These are phyloP conservation scores for Breviolum minutum DNA, from an alignment of 73 alveolate genomes.

Conservation along the genomic window DNA sequence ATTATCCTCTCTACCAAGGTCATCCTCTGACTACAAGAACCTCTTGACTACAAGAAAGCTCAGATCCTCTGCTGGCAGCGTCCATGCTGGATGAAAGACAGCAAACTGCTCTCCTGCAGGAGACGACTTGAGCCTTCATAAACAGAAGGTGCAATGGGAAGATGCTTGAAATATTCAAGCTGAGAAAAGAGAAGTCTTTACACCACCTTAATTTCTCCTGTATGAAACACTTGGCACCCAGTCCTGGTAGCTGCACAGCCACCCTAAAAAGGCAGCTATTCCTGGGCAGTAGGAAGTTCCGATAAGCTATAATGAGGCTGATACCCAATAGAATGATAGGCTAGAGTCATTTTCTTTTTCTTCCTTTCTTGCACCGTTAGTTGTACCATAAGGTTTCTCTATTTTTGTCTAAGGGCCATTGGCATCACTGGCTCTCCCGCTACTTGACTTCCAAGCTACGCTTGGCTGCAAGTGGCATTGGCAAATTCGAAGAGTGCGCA, in stretches of 20 bases:
- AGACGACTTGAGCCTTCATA: neutral
- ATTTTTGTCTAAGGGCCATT: too few relatives aligned
- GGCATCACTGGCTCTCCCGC: neutral
- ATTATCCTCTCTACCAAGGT: too few relatives aligned
- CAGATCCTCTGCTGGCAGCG: slow-evolving; percentile 19
- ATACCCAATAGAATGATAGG: neutral
- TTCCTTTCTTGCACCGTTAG: neutral
- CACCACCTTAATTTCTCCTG: neutral
- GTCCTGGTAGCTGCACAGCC: slow-evolving; percentile 52
- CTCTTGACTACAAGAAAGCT: too few relatives aligned
- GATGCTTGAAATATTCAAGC: too few relatives aligned
- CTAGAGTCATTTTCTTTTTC: neutral
- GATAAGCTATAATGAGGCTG: neutral
- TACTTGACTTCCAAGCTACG: neutral
- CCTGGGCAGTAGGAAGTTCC: neutral
- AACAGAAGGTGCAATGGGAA: too few relatives aligned
- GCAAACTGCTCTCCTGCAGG: neutral
- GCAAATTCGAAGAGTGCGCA: slow-evolving; percentile 34
- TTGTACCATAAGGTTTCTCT: too few relatives aligned
- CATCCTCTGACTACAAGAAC: too few relatives aligned
- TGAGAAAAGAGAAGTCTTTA: neutral
- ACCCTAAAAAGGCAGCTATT: slow-evolving; percentile 28
- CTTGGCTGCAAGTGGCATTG: slow-evolving; percentile 48
- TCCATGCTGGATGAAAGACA: slow-evolving; percentile 20
- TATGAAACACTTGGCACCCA: neutral